Evolutionary conservation across 371 early-diverging fungal genomes (phyloP), one percentile per base, ranked within the genome.

Genomic region (Syncephalis plumigaleata): DNA sequence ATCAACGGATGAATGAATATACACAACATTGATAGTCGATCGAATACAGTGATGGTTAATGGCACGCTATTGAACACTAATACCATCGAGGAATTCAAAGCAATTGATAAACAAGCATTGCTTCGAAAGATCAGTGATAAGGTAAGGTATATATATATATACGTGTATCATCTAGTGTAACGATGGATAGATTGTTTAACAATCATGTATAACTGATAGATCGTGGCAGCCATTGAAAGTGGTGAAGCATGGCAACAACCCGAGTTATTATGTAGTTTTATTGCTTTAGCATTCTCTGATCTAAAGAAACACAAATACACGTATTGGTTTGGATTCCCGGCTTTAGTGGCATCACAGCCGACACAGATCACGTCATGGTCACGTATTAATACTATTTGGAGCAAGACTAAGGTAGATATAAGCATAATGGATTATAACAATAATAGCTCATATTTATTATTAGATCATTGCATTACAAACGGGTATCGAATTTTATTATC

Each of bases 251-350:
- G 79, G 1, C 25, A 55, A 20, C 42, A 70, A 25, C 89, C 91
- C 1, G 55, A 53, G 24, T 46, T 74, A 8, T 64, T 94, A 25
- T 61, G 66, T 39, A 60, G 61, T 3, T 89, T 91, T 53, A 46
- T 84, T 7, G 53, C 89, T 36, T 45, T 92, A 15, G 76, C 92
- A 1, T 92, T 84, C 70, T 88, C 91, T 0, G 92, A 95, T 62
- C 59, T 95, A 49, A 95, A 95, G 56, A 81, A 81, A 57, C 87
- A 87, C 71, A 80, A 76, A 56, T 95, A 84, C 59, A 81, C 78
- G 61, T 91, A 90, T 60, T 90, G 90, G 91, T 84, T 89, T 54
- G 87, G 75, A 9, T 91, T 87, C 55, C 95, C 95, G 2, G 90
- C 88, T 0, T 47, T 86, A 7, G 58, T 68, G 51, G 68, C 75